Base-by-base conservation (phyloP, 352 stramenopile genomes). In the Pythium guiyangense region DNA sequence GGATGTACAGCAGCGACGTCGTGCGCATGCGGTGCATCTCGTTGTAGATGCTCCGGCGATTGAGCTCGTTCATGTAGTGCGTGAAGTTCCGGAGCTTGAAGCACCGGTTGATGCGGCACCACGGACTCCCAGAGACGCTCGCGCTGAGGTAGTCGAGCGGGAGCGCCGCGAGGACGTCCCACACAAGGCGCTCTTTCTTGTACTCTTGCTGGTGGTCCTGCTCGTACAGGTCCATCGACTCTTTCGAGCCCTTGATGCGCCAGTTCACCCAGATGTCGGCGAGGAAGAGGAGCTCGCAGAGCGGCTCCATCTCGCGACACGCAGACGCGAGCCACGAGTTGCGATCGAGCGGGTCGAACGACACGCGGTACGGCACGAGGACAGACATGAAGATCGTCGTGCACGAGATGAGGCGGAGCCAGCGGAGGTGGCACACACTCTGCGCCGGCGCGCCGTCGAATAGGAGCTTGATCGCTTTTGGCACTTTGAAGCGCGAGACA, bases 51-150 rank as follows among this genome's bases (percentile, higher is more conserved):
- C 75, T 86, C 2, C 70, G 64, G 0, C 78, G 68, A 17, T 76
- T 84, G 49, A 86, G 74, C 54, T 88, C 75, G n/a, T 71, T 82
- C 1, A 72, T 67, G 37, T 84, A 87, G 57, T 84, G 75, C 20
- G 73, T 60, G 15, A 84, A 57, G 43, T 86, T 84, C 8, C 46
- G 50, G 15, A 79, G 65, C 61, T 87, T 87, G 29, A 85, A 37
- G 45, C 74, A 87, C 18, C 74, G 72, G 40, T 81, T 87, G 15
- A 87, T 52, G 0, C 77, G 68, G 11, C 79, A 44, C 72, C 74
- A 85, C 12, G 34, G 39, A 27, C 14, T 35, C 31, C 26, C 49
- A n/a, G 18, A 67, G 17, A 48, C 76, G 73, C 26, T 52, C 60
- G 9, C 48, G 4, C 63, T 46, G 26, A 79, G 77, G 29, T 83